These are phyloP conservation scores for Leishmania gerbilli DNA, from an alignment of 208 protist species.

Conservation along the genomic window DNA sequence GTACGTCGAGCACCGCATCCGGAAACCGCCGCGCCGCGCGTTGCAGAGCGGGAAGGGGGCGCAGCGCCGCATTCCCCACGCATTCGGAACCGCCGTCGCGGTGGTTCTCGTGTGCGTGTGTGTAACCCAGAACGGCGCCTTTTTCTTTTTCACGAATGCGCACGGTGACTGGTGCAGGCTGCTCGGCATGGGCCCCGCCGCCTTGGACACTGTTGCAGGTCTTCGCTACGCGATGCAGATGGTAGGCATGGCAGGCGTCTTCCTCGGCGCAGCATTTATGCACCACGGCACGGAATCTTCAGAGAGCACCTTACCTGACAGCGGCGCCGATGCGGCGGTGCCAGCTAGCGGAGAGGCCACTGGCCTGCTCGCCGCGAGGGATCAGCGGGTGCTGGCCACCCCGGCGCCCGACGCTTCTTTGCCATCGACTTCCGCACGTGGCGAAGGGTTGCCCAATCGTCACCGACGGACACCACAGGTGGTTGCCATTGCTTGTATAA, in stretches of 20 bases:
- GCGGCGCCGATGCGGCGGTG: background rate
- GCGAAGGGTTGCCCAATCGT: background rate
- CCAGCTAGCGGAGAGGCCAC: background rate
- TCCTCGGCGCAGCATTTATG: constrained; percentile 1
- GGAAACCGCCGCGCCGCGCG: background rate
- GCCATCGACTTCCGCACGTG: background rate
- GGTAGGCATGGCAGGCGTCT: constrained; percentile 17
- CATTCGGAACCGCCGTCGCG: constrained; percentile 4
- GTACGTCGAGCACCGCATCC: background rate
- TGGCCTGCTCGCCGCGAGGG: background rate
- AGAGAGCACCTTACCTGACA: background rate
- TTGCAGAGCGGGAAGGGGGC: too few relatives aligned
- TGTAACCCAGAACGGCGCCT: constrained; percentile 10
- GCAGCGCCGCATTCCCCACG: background rate
- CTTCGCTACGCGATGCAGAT: constrained; percentile 20
- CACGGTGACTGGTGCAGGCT: constrained; percentile 8
- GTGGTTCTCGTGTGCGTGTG: constrained; percentile 7
- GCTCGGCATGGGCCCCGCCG: constrained; percentile 11
- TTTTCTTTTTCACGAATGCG: background rate
- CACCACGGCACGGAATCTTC: background rate
- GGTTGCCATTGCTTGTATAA: constrained; percentile 19
- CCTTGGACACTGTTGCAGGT: constrained; percentile 7
- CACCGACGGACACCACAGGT: constrained; percentile 8
- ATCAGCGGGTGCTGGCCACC: background rate
- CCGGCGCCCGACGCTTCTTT: background rate